Conservation (phyloP, 441 rosid genomes). For the Brassica balearica region DNA sequence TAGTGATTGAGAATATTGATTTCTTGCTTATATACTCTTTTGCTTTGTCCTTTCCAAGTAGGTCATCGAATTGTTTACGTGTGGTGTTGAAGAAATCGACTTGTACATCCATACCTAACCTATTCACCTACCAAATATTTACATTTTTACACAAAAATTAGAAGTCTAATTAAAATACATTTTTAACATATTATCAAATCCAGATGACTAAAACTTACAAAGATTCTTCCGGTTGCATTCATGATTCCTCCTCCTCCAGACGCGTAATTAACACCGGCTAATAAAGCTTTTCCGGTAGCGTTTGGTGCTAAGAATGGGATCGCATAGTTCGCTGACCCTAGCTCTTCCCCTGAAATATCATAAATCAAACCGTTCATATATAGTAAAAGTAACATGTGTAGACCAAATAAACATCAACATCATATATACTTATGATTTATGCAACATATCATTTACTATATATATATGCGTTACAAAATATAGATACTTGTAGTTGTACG, state of each 20-base stretch:
- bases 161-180: background rate
- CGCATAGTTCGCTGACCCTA: conserved; percentile 76
- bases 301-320: conserved; percentile 75
- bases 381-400: background rate
- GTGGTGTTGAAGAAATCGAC: conserved; percentile 82
- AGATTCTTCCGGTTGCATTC: conserved; percentile 92
- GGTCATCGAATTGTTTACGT: conserved; percentile 63
- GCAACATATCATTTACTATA: background rate
- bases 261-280: conserved; percentile 83
- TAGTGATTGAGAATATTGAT: conserved; percentile 78
- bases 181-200: background rate
- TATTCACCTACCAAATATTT: conserved; percentile 56
- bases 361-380: background rate
- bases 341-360: conserved; percentile 64
- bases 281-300: conserved; percentile 63
- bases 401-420: background rate
- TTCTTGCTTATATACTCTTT: conserved; percentile 60
- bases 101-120: conserved; percentile 87
- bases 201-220: conserved; percentile 49
- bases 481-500: background rate
- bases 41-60: conserved; percentile 74
- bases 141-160: background rate
- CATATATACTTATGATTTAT: background rate
- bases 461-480: background rate
- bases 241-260: conserved; percentile 95